Conservation (phyloP, 2,329 filamentous ascomycete genomes). For the Talaromyces sp. region DNA sequence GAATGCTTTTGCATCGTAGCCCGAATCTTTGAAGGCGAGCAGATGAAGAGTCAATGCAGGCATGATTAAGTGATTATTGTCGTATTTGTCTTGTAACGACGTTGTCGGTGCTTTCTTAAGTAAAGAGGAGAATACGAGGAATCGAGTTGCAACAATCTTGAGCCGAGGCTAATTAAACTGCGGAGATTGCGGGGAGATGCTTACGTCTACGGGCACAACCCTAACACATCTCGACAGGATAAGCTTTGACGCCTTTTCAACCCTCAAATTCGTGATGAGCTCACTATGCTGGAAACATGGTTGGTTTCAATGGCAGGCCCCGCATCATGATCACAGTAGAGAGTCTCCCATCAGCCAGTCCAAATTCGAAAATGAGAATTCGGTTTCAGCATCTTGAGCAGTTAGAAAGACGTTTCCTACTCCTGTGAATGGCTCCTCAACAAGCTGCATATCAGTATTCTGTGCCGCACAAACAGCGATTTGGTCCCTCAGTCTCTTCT, state of each 20-base stretch:
- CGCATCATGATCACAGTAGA: neutral
- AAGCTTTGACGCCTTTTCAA: neutral
- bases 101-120: neutral
- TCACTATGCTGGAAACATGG: too few relatives aligned
- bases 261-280: too few relatives aligned
- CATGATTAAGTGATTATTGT: conserved; percentile 23
- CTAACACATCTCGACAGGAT: neutral
- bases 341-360: conserved; percentile 5
- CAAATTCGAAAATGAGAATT: neutral
- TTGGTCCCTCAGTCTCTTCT: neutral
- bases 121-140: neutral
- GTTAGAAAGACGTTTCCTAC: neutral
- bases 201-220: neutral
- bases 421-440: neutral
- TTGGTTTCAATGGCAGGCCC: too few relatives aligned
- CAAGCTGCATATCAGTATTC: neutral
- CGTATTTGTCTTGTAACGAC: neutral
- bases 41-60: conserved; percentile 37
- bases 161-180: neutral
- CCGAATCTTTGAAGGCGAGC: conserved; percentile 26
- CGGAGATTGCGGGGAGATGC: neutral
- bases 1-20: conserved; percentile 26
- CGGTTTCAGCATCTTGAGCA: neutral
- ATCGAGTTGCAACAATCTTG: neutral
- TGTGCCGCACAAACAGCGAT: neutral